These are phyloP conservation scores for Dendrocalamus latiflorus DNA, from an alignment of 202 grass and related monocot species.

Conservation along the genomic window DNA sequence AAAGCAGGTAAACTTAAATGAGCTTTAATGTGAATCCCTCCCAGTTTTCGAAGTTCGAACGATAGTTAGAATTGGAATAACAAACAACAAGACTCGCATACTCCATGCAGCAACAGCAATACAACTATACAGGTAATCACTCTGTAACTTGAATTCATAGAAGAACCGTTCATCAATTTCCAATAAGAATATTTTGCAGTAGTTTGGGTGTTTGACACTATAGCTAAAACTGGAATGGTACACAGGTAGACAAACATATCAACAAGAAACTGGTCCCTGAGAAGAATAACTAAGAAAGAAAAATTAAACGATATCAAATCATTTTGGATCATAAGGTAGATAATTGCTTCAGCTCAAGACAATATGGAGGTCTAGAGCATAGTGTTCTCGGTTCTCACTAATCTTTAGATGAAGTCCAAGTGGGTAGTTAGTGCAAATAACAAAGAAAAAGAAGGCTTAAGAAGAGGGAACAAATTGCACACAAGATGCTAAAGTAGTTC, in stretches of 20 bases:
- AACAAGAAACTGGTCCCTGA: background rate
- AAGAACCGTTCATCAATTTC: background rate
- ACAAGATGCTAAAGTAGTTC: background rate
- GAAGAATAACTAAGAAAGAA: slow-evolving; percentile 1
- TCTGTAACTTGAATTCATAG: background rate
- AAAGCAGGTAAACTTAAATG: background rate
- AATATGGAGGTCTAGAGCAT: background rate
- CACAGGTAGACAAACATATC: background rate
- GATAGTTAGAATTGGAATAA: slow-evolving; percentile 1
- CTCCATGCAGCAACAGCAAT: background rate
- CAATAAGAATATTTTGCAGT: background rate
- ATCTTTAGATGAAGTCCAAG: background rate
- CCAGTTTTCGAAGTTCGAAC: background rate
- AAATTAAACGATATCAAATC: background rate
- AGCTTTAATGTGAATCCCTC: background rate
- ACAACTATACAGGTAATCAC: background rate
- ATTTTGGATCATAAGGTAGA: background rate
- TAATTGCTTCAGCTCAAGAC: background rate
- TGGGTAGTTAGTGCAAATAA: background rate
- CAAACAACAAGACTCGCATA: background rate
- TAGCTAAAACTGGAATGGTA: background rate
- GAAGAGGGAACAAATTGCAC: background rate
- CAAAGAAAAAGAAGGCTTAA: background rate
- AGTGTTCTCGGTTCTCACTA: background rate
- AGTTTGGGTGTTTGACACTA: background rate